phyloP scores from a whole-genome alignment of 2,329 filamentous ascomycete species.

The Colletotrichum trifolii region DNA sequence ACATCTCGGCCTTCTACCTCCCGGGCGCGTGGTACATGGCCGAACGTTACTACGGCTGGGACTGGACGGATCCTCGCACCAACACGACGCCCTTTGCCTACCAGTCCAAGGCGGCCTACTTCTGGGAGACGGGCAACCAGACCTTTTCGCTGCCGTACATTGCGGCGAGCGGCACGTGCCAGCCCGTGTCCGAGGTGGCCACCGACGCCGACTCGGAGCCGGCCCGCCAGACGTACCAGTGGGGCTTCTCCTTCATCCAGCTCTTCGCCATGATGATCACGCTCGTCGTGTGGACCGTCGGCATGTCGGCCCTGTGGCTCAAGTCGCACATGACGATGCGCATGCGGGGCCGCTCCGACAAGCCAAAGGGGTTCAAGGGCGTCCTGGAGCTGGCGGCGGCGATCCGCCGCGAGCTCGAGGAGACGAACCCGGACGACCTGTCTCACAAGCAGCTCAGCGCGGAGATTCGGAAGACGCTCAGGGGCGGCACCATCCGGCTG shows the following conservation, averaged over 20 bases:
- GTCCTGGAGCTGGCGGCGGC: conserved; percentile 27
- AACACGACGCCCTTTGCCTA: conserved; percentile 1
- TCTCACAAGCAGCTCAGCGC: conserved; percentile 37
- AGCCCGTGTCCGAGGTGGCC: conserved; percentile 29
- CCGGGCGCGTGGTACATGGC: neutral
- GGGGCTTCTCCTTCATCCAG: conserved; percentile 44
- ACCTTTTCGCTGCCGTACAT: conserved; percentile 38
- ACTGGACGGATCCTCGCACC: conserved; percentile 30
- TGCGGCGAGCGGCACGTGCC: conserved; percentile 37
- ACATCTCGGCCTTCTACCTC: conserved; percentile 32
- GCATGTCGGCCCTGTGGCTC: conserved; percentile 38
- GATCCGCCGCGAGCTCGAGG: conserved; percentile 32
- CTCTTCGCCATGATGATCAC: conserved; percentile 33
- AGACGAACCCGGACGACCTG: conserved; percentile 29
- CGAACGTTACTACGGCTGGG: neutral
- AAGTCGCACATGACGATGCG: conserved; percentile 33
- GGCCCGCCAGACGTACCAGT: conserved; percentile 38
- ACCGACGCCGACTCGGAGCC: neutral
- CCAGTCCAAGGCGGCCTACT: neutral
- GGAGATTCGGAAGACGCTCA: conserved; percentile 36
- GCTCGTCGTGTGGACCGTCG: conserved; percentile 39
- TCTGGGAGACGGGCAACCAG: conserved; percentile 15
- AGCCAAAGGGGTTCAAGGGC: conserved; percentile 25
- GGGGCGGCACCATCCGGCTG: conserved; percentile 39
- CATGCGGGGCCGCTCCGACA: conserved; percentile 9